Conservation (phyloP, 306 rosid genomes). For the Vicia faba region DNA sequence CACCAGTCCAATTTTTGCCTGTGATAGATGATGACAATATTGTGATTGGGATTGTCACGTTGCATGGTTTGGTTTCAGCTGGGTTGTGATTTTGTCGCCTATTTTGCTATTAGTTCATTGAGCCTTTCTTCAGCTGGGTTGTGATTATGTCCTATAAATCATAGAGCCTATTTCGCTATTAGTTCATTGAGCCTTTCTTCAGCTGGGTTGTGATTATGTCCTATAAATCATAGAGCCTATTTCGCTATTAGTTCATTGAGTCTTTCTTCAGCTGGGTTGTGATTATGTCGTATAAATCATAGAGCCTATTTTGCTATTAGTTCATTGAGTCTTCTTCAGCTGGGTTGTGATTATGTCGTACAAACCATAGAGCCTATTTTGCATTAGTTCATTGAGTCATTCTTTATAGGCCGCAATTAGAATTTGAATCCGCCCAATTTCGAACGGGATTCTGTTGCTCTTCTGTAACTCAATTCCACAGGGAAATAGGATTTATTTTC, state of each 20-base stretch:
- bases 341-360: no score
- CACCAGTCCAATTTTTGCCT: conserved; percentile 94
- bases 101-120: conserved; percentile 4
- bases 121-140: neutral
- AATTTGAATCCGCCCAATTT: conserved; percentile 26
- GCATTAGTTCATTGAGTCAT: neutral
- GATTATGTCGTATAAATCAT: neutral
- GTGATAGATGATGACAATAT: conserved; percentile 60
- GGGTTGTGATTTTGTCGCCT: conserved; percentile 58
- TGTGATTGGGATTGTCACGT: conserved; percentile 91
- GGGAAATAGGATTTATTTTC: no score
- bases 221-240: no score
- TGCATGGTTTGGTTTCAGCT: conserved; percentile 93
- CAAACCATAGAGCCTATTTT: no score
- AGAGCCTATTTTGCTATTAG: conserved; percentile 1
- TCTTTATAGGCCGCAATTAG: conserved; percentile 38
- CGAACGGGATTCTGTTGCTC: conserved; percentile 22
- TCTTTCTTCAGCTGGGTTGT: conserved; percentile 33
- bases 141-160: no score
- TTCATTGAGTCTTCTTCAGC: neutral
- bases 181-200: conserved; percentile 32
- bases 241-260: no score
- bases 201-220: no score
- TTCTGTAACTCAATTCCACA: conserved; percentile 8
- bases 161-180: neutral